A percentile compares a stretch with the other conserved stretches of the same genome.
phyloP scores from a whole-genome alignment of 352 stramenopile genomes.

The Phytophthora cajani region DNA sequence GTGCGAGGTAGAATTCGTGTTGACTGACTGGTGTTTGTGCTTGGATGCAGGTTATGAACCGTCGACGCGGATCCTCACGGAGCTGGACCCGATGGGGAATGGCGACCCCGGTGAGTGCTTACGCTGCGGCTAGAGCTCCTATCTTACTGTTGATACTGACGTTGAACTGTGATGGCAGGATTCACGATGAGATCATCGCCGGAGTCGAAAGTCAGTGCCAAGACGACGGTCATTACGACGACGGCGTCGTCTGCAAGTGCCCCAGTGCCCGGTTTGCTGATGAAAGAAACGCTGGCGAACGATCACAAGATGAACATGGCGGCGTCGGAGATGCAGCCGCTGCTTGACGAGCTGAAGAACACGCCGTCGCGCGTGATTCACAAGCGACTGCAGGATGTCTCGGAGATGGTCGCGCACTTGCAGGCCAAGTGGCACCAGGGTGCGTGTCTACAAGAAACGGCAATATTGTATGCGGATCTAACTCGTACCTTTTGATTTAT shows the following conservation, averaged over 20 bases:
- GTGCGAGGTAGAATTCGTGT: neutral
- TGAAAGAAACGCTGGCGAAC: constrained; percentile 58
- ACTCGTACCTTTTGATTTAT: constrained; percentile 3
- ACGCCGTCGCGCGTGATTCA: constrained; percentile 72
- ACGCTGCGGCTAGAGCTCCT: neutral
- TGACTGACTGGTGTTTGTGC: neutral
- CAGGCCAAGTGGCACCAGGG: constrained; percentile 77
- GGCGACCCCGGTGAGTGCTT: constrained; percentile 23
- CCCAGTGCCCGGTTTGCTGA: constrained; percentile 24
- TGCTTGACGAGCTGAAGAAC: constrained; percentile 63
- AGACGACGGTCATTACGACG: constrained; percentile 12
- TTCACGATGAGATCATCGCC: constrained; percentile 22
- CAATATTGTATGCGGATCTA: constrained; percentile 3
- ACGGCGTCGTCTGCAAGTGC: constrained; percentile 13
- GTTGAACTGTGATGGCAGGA: neutral
- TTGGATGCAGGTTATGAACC: constrained; percentile 37
- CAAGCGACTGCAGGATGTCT: constrained; percentile 80
- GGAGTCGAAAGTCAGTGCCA: constrained; percentile 30
- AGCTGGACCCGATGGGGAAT: constrained; percentile 33
- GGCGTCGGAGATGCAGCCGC: constrained; percentile 60
- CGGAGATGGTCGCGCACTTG: constrained; percentile 74
- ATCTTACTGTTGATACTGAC: neutral
- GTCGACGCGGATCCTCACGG: constrained; percentile 30
- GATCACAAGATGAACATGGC: constrained; percentile 73
- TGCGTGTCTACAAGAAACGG: constrained; percentile 12